These are phyloP conservation scores for Hysterium pulicare DNA, from an alignment of 2,329 filamentous ascomycete genomes.

Conservation along the genomic window DNA sequence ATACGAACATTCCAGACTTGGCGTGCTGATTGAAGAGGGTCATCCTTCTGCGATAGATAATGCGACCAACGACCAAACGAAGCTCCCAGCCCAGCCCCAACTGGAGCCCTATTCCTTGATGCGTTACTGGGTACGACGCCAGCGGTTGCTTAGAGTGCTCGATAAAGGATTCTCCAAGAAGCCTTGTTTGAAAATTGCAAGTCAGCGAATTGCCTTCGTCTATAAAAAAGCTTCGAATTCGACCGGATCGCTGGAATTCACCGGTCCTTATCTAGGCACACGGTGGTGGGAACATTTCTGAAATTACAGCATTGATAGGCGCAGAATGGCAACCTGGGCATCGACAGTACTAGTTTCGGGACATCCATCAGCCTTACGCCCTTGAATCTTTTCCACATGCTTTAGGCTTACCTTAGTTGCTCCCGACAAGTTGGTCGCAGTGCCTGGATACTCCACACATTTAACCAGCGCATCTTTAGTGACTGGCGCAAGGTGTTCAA, in stretches of 20 bases:
- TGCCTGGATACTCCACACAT: constrained; percentile 20
- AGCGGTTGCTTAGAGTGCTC: too few species aligned
- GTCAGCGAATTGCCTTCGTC: not conserved
- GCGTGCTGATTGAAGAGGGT: too few species aligned
- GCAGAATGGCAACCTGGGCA: constrained; percentile 20
- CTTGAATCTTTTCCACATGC: not conserved
- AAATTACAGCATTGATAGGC: constrained; percentile 16
- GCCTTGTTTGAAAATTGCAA: too few species aligned
- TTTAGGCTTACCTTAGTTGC: constrained; percentile 17
- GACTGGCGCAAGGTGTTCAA: constrained; percentile 10
- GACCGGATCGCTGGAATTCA: not conserved
- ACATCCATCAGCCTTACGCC: constrained; percentile 5
- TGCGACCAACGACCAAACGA: too few species aligned
- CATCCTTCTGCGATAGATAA: too few species aligned
- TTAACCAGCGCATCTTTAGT: constrained; percentile 17
- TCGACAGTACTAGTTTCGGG: constrained; percentile 16
- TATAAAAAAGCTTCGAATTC: not conserved
- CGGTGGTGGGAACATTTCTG: constrained; percentile 16
- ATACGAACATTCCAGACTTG: too few species aligned
- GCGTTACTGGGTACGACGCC: too few species aligned
- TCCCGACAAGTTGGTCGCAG: constrained; percentile 14
- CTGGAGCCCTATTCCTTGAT: too few species aligned
- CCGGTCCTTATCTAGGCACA: constrained; percentile 7
- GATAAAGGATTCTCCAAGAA: too few species aligned
- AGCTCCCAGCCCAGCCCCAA: too few species aligned